Base-by-base conservation (phyloP, 2,329 filamentous ascomycete species). In the Leptoxyphium fumago region DNA sequence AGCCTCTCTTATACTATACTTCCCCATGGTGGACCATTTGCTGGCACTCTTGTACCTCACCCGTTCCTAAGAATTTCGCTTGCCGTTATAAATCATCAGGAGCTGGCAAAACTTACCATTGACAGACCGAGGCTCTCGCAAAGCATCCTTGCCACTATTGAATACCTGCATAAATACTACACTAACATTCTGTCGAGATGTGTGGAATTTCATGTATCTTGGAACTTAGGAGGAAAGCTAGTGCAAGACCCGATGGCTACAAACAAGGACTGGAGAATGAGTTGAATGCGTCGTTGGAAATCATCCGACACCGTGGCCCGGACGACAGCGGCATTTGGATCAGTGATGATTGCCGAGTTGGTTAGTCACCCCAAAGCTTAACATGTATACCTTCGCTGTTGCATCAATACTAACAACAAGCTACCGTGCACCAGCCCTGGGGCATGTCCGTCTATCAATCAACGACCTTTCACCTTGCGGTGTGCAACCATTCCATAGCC, bases 401-500 rank as follows among this genome's bases (percentile, higher is more conserved):
- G 30, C 15, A 41, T 32, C 29, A 45, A 38, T 4, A 6, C 34
- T 38, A 43, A 29, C 47, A 52, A 46, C 21, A 52, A 38, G 44
- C 34, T 10, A 17, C 29, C 30, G 2, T 5, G 14, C 10, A 29
- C n/a, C 47, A 66, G 65, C 60, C 10, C 62, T 74, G 21, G 71
- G 64, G 11, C 71, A 75, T 52, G 65, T 64, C 39, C 65, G 72
- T n/a, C 60, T 75, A 9, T 63, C 70, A 13, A 74, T 75, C 53
- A 71, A 72, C 48, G 72, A 75, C 48, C 63, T 74, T 0, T 66
- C 64, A 7, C 55, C 64, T 0, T 55, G 57, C n/a, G 73, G 68
- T 1, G 52, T 55, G 4, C 73, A 75, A 49, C 73, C 72, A 5
- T 54, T 61, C 30, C 55, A 60, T 43, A 46, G 44, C 11, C 36